Conservation (phyloP, 2,329 filamentous ascomycete genomes). For the Cordyceps tenuipes region DNA sequence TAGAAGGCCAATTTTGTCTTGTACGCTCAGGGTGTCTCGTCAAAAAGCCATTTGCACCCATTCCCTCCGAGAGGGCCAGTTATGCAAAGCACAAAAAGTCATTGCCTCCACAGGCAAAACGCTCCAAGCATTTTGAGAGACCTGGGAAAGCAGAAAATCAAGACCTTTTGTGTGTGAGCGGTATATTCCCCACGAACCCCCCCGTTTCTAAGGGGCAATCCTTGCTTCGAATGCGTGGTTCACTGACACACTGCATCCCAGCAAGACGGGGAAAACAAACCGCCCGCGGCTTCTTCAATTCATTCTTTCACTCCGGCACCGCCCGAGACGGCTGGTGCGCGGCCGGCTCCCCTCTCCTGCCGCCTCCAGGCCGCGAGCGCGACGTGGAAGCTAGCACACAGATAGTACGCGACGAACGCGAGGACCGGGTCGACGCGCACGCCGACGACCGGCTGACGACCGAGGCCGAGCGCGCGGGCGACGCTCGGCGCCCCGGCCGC, state of each 20-base stretch:
- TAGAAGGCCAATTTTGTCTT: neutral
- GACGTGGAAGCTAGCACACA: neutral
- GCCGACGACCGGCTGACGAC: neutral
- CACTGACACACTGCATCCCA: too few species aligned
- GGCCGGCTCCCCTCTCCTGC: neutral
- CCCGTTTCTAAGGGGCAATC: too few species aligned
- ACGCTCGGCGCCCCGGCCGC: conserved; percentile 1
- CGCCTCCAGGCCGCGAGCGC: neutral
- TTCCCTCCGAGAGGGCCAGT: neutral
- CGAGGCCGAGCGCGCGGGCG: neutral
- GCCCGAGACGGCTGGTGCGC: neutral
- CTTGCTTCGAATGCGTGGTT: too few species aligned
- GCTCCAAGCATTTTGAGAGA: neutral
- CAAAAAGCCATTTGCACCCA: neutral
- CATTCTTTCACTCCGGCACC: neutral
- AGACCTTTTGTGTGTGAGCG: neutral
- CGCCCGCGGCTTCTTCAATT: neutral
- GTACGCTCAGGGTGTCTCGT: neutral
- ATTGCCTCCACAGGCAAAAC: neutral
- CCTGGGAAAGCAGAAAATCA: neutral
- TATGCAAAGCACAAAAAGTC: neutral
- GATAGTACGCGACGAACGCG: conserved; percentile 3
- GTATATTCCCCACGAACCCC: neutral
- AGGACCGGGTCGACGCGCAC: conserved; percentile 7
- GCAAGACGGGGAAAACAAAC: too few species aligned